Conservation (phyloP, 1,139 yeast genomes). For the Pichia sp. region DNA sequence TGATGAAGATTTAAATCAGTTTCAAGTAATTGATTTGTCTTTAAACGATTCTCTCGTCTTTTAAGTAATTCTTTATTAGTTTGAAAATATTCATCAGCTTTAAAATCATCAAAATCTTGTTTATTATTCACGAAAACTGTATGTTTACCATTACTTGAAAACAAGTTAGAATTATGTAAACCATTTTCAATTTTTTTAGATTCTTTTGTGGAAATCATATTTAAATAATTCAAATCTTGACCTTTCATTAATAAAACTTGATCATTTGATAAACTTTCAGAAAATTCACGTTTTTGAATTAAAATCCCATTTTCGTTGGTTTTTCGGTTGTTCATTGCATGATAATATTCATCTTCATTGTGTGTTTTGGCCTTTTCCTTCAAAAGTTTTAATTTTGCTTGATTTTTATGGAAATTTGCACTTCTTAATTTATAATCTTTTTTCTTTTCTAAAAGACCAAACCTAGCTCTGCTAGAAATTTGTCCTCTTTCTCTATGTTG, state of each 20-base stretch:
- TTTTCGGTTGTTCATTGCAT: constrained; percentile 71
- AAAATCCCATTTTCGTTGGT: constrained; percentile 66
- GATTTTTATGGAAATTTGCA: constrained; percentile 80
- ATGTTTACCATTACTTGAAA: constrained; percentile 59
- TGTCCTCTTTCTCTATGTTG: constrained; percentile 95
- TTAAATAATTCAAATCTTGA: constrained; percentile 81
- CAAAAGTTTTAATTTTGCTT: constrained; percentile 72
- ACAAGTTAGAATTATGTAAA: constrained; percentile 46
- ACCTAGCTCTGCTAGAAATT: constrained; percentile 61
- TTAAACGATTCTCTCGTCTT: constrained; percentile 69
- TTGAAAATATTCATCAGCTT: constrained; percentile 58
- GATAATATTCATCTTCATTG: constrained; percentile 96
- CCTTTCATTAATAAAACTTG: constrained; percentile 80
- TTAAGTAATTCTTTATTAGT: constrained; percentile 60
- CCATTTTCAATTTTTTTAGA: constrained; percentile 56
- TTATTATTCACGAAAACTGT: constrained; percentile 75
- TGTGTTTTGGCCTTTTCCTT: constrained; percentile 64
- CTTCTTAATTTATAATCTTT: constrained; percentile 90
- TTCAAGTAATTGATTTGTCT: constrained; percentile 51
- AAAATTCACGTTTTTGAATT: constrained; percentile 55
- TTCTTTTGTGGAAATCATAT: constrained; percentile 70
- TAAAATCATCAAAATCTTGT: constrained; percentile 50
- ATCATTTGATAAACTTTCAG: constrained; percentile 56
- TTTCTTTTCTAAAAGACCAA: constrained; percentile 88
- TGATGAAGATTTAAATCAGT: constrained; percentile 19